These are phyloP conservation scores for Linanthus parryae DNA, from an alignment of 148 eudicot species.

Conservation along the genomic window DNA sequence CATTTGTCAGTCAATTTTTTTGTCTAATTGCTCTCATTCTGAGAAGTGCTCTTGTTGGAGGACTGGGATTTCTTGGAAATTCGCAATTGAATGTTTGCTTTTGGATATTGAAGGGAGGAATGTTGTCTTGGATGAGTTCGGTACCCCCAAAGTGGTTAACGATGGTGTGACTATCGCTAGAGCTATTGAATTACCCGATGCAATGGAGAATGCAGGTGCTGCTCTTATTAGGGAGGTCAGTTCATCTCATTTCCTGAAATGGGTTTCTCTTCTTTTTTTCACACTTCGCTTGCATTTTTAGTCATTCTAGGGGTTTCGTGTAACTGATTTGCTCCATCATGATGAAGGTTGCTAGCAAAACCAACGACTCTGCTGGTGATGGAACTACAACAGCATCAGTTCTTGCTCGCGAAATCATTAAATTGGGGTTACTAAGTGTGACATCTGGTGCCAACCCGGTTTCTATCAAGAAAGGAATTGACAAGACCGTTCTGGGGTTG, in stretches of 20 bases:
- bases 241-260: not conserved
- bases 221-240: slow-evolving; percentile 90
- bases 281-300: not conserved
- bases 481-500: slow-evolving; percentile 77
- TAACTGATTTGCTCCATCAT: not conserved
- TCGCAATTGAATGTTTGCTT: too few relatives aligned
- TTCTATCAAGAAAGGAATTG: slow-evolving; percentile 89
- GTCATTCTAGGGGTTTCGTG: not conserved
- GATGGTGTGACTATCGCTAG: slow-evolving; percentile 98
- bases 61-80: too few relatives aligned
- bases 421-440: slow-evolving; percentile 74
- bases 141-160: slow-evolving; percentile 84
- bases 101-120: slow-evolving; percentile 63
- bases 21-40: too few relatives aligned
- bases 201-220: slow-evolving; percentile 99
- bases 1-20: too few relatives aligned
- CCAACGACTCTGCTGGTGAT: slow-evolving; percentile 98
- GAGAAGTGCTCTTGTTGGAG: too few relatives aligned
- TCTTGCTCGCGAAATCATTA: slow-evolving; percentile 90
- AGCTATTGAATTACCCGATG: slow-evolving; percentile 90
- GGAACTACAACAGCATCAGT: slow-evolving; percentile 96
- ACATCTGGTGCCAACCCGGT: slow-evolving; percentile 98
- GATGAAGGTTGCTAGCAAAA: slow-evolving; percentile 84
- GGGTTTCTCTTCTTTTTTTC: not conserved
- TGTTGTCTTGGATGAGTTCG: slow-evolving; percentile 92